phyloP scores from a whole-genome alignment of 2,329 filamentous ascomycete species.

The Penicillium sp. region DNA sequence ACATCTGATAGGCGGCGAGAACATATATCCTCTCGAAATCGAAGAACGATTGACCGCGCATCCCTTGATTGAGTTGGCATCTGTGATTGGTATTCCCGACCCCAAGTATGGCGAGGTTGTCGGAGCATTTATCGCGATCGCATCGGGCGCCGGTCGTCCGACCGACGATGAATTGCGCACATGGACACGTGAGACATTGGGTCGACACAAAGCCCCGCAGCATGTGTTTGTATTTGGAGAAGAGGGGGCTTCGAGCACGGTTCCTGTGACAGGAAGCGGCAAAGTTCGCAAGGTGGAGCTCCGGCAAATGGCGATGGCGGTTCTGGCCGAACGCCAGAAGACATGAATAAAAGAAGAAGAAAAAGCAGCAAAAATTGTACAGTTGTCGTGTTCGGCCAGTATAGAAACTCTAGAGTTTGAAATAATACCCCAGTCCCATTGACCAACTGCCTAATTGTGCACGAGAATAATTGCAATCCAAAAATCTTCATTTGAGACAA shows the following conservation, averaged over 20 bases:
- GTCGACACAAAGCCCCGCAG: conserved; percentile 67
- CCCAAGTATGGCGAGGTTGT: conserved; percentile 73
- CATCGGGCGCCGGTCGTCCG: conserved; percentile 40
- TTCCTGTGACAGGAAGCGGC: conserved; percentile 70
- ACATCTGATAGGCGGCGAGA: conserved; percentile 60
- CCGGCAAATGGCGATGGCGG: conserved; percentile 48
- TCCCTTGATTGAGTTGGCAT: conserved; percentile 60
- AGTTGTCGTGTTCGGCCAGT: background rate
- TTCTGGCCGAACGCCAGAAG: conserved; percentile 37
- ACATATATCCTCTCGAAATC: conserved; percentile 72
- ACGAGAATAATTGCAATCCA: background rate
- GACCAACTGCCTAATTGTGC: background rate
- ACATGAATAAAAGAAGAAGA: background rate
- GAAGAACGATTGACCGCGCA: conserved; percentile 70
- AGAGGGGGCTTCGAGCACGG: conserved; percentile 51
- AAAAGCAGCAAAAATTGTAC: background rate
- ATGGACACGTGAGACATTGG: conserved; percentile 63
- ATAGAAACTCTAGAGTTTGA: background rate
- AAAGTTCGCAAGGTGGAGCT: conserved; percentile 66
- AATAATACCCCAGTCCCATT: conserved; percentile 5
- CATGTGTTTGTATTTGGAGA: conserved; percentile 76
- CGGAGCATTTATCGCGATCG: conserved; percentile 57
- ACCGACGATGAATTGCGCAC: conserved; percentile 57
- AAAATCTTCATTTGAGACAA: background rate
- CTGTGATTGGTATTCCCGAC: conserved; percentile 69